Base-by-base conservation (phyloP, 1,139 yeast species). In the Kodamaea anthophila region DNA sequence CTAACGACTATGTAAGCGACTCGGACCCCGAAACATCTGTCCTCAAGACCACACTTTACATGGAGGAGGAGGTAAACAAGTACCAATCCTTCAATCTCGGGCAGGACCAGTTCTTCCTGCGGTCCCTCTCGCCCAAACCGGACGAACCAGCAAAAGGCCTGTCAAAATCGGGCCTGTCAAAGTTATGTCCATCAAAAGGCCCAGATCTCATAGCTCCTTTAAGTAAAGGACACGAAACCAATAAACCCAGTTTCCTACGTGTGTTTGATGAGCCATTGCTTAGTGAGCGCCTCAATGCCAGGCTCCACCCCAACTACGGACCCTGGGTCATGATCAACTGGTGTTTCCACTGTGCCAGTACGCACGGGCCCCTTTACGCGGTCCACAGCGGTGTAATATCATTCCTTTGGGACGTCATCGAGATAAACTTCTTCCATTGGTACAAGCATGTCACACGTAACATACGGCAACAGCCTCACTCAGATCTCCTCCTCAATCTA, bases 261-360 rank as follows among this genome's bases (percentile, higher is more conserved):
- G 40, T 62, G 1, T 62, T 58, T 41, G 65, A 56, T 32, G 68
- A 63, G 15, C 37, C 41, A 5, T 32, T 59, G 4, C 32, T 63
- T 5, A 41, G 55, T 9, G 34, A 36, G 9, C 47, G 43, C 26
- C 39, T 60, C 11, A 50, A 49, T 27, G 59, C 59, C 0, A 33
- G 30, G 4, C 28, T 35, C 3, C 41, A 43, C 18, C 18, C 34
- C 4, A 39, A 37, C 4, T 63, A 55, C 38, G 44, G 41, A 26
- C 7, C 61, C 8, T 60, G 67, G 68, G 35, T 42, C 7, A 37
- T 63, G 25, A 34, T 60, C 5, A 51, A 53, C 30, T 63, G 68
- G 68, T 38, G 55, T 2, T 58, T 59, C 29, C 48, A 49, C 36
- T 62, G 69, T 42, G 59, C 63, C 9, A 40, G 47, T 16, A 16